Percentiles rank a stretch among this genome's conserved stretches.
These are phyloP conservation scores for Candida sp. DNA, from an alignment of 1,139 yeast species.

Conservation along the genomic window DNA sequence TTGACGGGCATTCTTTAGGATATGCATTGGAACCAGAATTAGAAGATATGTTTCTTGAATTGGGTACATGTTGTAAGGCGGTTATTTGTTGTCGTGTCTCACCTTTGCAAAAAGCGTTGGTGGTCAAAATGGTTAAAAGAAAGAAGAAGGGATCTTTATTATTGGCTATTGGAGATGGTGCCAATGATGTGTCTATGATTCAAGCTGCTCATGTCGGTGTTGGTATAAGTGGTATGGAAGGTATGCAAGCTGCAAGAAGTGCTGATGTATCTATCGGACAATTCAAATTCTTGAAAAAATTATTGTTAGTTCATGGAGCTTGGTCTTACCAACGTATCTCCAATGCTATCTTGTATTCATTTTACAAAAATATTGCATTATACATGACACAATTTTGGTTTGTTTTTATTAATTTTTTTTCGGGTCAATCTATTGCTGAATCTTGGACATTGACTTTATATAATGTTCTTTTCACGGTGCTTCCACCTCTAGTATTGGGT, in stretches of 20 bases:
- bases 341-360: slow-evolving; percentile 88
- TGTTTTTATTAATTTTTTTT: slow-evolving; percentile 86
- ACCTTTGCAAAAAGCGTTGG: slow-evolving; percentile 96
- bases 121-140: slow-evolving; percentile 80
- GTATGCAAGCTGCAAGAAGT: slow-evolving; percentile 98
- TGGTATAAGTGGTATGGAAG: slow-evolving; percentile 98
- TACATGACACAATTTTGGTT: slow-evolving; percentile 99
- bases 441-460: slow-evolving; percentile 98
- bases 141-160: slow-evolving; percentile 62
- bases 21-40: slow-evolving; percentile 81
- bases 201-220: slow-evolving; percentile 98
- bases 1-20: slow-evolving; percentile 89
- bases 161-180: slow-evolving; percentile 96
- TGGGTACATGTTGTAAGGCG: slow-evolving; percentile 89
- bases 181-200: slow-evolving; percentile 98
- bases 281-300: slow-evolving; percentile 77
- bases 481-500: slow-evolving; percentile 96
- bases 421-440: slow-evolving; percentile 95
- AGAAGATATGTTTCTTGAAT: slow-evolving; percentile 72
- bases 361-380: slow-evolving; percentile 91
- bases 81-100: slow-evolving; percentile 95
- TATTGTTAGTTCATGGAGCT: slow-evolving; percentile 90
- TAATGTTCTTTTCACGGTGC: slow-evolving; percentile 91
- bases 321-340: slow-evolving; percentile 98
- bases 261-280: slow-evolving; percentile 98